A percentile compares a stretch with the other conserved stretches of the same genome.
phyloP scores from a whole-genome alignment of 768 basidiomycete species.

The Hypsizygus marmoreus region DNA sequence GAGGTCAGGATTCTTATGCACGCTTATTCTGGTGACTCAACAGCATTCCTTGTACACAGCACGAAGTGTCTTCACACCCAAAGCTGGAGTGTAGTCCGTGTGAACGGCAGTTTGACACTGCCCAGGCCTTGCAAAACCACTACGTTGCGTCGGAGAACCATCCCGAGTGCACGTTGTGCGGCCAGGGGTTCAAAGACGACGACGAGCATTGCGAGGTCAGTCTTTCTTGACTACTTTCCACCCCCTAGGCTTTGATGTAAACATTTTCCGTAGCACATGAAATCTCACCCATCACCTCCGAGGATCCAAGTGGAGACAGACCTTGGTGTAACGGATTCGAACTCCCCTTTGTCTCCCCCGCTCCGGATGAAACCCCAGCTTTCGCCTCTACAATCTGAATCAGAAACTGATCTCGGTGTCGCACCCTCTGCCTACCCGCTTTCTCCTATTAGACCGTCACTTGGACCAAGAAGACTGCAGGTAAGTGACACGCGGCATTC shows the following conservation, averaged over 20 bases:
- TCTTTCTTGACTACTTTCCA: not conserved
- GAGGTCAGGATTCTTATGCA: constrained; percentile 40
- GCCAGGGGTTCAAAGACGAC: constrained; percentile 41
- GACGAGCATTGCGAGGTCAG: constrained; percentile 38
- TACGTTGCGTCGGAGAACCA: constrained; percentile 43
- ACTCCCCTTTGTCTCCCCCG: constrained; percentile 1
- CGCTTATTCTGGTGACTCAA: not conserved
- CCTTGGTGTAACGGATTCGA: not conserved
- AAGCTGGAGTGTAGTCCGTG: constrained; percentile 35
- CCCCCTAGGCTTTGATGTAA: not conserved
- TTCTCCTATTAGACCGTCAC: too few relatives aligned
- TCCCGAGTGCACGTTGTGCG: constrained; percentile 46
- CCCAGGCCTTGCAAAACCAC: constrained; percentile 39
- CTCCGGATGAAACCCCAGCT: too few relatives aligned
- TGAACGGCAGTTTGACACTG: constrained; percentile 39
- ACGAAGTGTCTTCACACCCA: constrained; percentile 2
- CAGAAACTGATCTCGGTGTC: too few relatives aligned
- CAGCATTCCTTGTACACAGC: constrained; percentile 4
- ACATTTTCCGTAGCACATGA: constrained; percentile 4
- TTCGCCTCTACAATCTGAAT: too few relatives aligned
- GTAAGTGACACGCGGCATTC: not conserved
- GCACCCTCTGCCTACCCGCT: too few relatives aligned
- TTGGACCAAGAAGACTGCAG: constrained; percentile 4
- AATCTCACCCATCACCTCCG: constrained; percentile 3
- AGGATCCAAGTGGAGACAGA: not conserved